These are phyloP conservation scores for Pleurotus djamor DNA, from an alignment of 768 basidiomycete genomes.

Conservation along the genomic window DNA sequence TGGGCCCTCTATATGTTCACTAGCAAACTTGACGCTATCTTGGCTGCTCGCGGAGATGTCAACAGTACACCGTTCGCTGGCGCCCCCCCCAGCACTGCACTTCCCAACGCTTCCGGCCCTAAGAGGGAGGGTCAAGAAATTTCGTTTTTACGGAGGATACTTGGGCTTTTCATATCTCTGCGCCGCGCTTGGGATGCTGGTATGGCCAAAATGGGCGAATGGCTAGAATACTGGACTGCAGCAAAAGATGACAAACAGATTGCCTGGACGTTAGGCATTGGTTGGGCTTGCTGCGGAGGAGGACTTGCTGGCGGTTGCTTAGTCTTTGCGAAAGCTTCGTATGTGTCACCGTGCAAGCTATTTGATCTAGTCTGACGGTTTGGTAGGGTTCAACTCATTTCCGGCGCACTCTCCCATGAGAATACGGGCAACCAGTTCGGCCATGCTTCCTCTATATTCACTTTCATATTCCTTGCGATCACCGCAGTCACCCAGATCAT, in stretches of 20 bases:
- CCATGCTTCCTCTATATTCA: slow-evolving; percentile 77
- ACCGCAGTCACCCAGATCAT: slow-evolving; percentile 91
- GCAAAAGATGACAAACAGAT: slow-evolving; percentile 82
- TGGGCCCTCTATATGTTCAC: slow-evolving; percentile 65
- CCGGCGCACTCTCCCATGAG: slow-evolving; percentile 73
- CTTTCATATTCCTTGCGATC: slow-evolving; percentile 58
- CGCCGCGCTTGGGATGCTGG: slow-evolving; percentile 36
- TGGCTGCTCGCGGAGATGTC: slow-evolving; percentile 68
- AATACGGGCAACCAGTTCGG: slow-evolving; percentile 89
- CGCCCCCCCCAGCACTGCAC: slow-evolving; percentile 15
- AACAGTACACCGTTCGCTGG: slow-evolving; percentile 52
- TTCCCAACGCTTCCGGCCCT: background rate
- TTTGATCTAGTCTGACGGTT: slow-evolving; percentile 10
- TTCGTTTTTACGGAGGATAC: background rate
- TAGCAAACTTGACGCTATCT: slow-evolving; percentile 69
- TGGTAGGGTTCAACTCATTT: slow-evolving; percentile 73
- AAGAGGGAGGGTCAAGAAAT: slow-evolving; percentile 5
- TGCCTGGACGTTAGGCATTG: slow-evolving; percentile 89
- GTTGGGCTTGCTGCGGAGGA: slow-evolving; percentile 93
- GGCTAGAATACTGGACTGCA: slow-evolving; percentile 73
- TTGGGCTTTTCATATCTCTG: slow-evolving; percentile 14
- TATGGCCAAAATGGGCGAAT: slow-evolving; percentile 55
- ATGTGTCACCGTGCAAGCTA: slow-evolving; percentile 21
- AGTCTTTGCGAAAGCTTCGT: slow-evolving; percentile 78
- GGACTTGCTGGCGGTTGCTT: slow-evolving; percentile 87